Evolutionary conservation across 1,139 yeast species (phyloP).

Genomic region (Saccharomyces hybrid): DNA sequence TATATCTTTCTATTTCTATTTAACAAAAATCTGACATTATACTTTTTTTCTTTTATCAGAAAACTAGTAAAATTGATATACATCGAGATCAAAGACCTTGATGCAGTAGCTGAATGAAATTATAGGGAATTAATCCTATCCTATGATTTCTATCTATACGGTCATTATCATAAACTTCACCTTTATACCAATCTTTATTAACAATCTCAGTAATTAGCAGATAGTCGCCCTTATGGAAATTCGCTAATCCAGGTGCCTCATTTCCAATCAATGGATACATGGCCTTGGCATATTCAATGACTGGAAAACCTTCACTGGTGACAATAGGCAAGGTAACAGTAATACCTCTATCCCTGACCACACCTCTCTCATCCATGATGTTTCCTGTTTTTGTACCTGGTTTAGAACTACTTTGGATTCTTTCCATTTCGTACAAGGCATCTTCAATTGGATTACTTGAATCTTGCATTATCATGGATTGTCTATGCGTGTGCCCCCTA

Average conservation of each 20-base stretch:
- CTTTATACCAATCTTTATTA: conserved; percentile 29
- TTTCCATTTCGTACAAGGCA: conserved; percentile 25
- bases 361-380: conserved; percentile 9
- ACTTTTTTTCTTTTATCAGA: neutral
- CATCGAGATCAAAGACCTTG: neutral
- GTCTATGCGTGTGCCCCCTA: conserved; percentile 15
- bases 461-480: conserved; percentile 19
- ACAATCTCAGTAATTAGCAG: conserved; percentile 25
- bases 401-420: conserved; percentile 15
- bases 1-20: neutral
- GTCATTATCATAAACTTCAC: conserved; percentile 28
- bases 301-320: conserved; percentile 20
- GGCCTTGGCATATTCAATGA: conserved; percentile 28
- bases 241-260: conserved; percentile 24
- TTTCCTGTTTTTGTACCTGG: conserved; percentile 1
- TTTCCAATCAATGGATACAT: conserved; percentile 24
- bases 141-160: conserved; percentile 16
- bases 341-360: conserved; percentile 25
- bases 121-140: conserved; percentile 27
- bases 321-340: conserved; percentile 24
- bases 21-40: neutral
- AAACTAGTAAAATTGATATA: neutral
- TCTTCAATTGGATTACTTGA: conserved; percentile 23
- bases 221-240: conserved; percentile 28
- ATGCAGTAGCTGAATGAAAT: conserved; percentile 23